These are phyloP conservation scores for Rhododendron ferrugineum DNA, from an alignment of 148 eudicot genomes.

Conservation along the genomic window DNA sequence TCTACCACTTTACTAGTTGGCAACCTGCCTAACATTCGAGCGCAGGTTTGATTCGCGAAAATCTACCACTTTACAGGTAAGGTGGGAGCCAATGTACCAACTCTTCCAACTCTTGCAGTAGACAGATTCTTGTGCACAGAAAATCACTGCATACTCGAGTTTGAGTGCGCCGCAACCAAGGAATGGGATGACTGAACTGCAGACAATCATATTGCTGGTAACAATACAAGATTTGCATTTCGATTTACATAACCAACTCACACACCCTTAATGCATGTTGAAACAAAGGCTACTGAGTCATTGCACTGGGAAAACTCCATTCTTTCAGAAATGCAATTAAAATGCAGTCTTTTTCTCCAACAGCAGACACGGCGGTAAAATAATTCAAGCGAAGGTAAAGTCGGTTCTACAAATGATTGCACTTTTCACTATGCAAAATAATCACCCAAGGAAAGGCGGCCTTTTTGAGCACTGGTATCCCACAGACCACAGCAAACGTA, in stretches of 20 bases:
- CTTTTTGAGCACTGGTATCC: not conserved
- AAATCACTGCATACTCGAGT: not conserved
- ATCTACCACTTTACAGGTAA: not conserved
- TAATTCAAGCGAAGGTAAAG: not conserved
- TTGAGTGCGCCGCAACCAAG: not conserved
- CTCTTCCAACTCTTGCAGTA: too few species aligned
- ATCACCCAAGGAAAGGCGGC: not conserved
- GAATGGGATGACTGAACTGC: not conserved
- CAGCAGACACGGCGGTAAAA: not conserved
- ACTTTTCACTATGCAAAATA: not conserved
- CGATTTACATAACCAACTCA: not conserved
- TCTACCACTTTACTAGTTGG: not conserved
- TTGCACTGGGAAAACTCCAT: not conserved
- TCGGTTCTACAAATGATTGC: not conserved
- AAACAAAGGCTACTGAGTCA: not conserved
- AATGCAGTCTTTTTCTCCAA: not conserved
- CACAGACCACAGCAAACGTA: not conserved
- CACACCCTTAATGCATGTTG: not conserved
- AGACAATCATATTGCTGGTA: not conserved
- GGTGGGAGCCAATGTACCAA: not conserved
- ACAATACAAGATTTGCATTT: not conserved
- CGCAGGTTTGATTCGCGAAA: not conserved
- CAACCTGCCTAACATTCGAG: not conserved
- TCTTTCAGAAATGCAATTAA: not conserved
- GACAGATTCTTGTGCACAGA: not conserved